Conservation (phyloP, 306 rosid genomes). For the Psophocarpus tetragonolobus region DNA sequence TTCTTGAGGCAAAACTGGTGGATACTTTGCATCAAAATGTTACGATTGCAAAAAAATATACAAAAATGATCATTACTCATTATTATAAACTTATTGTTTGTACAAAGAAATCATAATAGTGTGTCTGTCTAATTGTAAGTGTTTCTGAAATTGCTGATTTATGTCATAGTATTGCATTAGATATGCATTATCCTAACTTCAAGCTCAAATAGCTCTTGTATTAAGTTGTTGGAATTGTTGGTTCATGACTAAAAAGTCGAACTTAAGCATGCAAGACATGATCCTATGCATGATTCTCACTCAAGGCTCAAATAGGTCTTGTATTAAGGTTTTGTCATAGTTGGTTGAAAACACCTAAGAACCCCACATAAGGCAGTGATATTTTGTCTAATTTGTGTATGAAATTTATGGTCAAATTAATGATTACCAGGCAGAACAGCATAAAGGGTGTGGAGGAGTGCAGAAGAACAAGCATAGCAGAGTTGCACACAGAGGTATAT, state of each 20-base stretch:
- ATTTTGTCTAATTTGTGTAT: neutral
- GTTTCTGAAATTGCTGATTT: neutral
- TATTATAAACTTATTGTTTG: no score
- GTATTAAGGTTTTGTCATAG: neutral
- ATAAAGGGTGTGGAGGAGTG: constrained; percentile 36
- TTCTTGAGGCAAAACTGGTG: no score
- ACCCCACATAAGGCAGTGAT: neutral
- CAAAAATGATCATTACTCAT: no score
- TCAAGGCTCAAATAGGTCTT: neutral
- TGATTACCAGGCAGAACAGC: constrained; percentile 15
- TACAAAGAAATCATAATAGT: neutral
- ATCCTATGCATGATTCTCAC: neutral
- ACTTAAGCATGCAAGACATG: neutral
- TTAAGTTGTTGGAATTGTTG: no score
- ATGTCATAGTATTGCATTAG: neutral
- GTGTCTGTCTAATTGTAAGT: neutral
- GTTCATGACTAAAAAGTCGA: neutral
- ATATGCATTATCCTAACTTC: no score
- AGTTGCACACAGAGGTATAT: constrained; percentile 45
- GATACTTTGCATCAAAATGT: no score
- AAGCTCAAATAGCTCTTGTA: no score
- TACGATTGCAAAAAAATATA: no score
- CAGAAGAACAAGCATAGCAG: constrained; percentile 25
- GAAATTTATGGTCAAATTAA: neutral
- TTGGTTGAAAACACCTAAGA: neutral